phyloP scores from a whole-genome alignment of 2,329 filamentous ascomycete species.

The Amylocarpus encephaloides region DNA sequence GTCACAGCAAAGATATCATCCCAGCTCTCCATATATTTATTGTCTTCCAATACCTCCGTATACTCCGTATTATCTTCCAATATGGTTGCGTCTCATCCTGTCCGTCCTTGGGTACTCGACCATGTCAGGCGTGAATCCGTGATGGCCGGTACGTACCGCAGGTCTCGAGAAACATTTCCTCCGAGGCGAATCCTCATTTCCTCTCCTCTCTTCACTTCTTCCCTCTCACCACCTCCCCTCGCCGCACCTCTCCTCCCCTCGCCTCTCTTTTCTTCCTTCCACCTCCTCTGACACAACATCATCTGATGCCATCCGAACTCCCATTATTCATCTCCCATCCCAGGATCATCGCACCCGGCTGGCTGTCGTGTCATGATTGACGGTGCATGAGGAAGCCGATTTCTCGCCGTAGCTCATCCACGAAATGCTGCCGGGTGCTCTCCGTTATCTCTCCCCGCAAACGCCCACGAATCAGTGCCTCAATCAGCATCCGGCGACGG shows the following conservation, averaged over 20 bases:
- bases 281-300: not conserved
- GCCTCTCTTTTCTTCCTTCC: too few species aligned
- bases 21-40: too few species aligned
- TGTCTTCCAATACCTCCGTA: too few species aligned
- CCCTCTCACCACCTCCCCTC: not conserved
- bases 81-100: too few species aligned
- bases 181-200: too few species aligned
- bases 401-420: conserved; percentile 16
- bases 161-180: not conserved
- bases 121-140: too few species aligned
- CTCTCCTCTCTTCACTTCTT: not conserved
- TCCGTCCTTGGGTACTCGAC: too few species aligned
- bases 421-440: not conserved
- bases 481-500: conserved; percentile 3
- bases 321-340: not conserved
- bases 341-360: not conserved
- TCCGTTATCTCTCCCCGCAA: conserved; percentile 18
- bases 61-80: too few species aligned
- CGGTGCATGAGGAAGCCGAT: conserved; percentile 9
- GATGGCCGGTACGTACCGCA: not conserved
- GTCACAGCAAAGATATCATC: too few species aligned
- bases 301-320: too few species aligned
- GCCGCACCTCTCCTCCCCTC: too few species aligned
- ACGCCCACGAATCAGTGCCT: conserved; percentile 15
- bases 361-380: conserved; percentile 2